Evolutionary conservation across 345 rosid genomes (phyloP), one percentile per base, ranked within the genome.

Genomic region (Gynandropsis gynandra): DNA sequence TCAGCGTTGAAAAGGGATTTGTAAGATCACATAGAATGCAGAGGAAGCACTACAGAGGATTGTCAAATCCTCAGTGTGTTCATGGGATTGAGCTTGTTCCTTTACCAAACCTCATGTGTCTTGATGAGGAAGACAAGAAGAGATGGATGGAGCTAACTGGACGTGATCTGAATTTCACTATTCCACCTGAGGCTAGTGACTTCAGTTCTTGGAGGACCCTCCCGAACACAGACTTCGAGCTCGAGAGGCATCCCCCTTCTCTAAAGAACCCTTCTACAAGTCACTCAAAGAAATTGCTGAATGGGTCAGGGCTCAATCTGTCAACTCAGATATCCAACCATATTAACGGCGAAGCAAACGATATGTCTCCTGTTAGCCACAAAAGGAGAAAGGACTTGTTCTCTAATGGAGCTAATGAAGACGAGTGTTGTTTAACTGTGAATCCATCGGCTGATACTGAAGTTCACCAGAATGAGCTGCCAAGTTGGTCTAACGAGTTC

Each of bases 11-110:
- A 24, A 92, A 78, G 78, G 98, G 98, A 16, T 92, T 92, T 58
- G 89, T 77, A 13, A 77, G 96, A 55, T 92, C 98, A 47, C 98
- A 92, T 50, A 74, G 93, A 73, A 92, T 92, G 98, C 98, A 92
- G 71, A 72, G 96, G 62, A 92, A 92, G 73, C 96, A 92, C 24
- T 92, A 92, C 45, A 77, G 96, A 69, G 98, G 98, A 54, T 76
- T 92, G 47, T 92, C 98, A 5, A 92, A 92, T 57, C 96, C 96
- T 8, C 96, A 92, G 63, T 87, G 96, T 54, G 78, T 92, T 59
- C 98, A 92, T 44, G 98, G 98, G 17, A 74, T 92, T 20, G 95
- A 92, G 67, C 66, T 82, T 33, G 87, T 92, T 55, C 64, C 79
- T 19, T 74, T 76, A 0, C 98, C 98, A 16, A 87, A 69, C 66